Base-by-base conservation (phyloP, 768 basidiomycete species). In the Suillus sp. region DNA sequence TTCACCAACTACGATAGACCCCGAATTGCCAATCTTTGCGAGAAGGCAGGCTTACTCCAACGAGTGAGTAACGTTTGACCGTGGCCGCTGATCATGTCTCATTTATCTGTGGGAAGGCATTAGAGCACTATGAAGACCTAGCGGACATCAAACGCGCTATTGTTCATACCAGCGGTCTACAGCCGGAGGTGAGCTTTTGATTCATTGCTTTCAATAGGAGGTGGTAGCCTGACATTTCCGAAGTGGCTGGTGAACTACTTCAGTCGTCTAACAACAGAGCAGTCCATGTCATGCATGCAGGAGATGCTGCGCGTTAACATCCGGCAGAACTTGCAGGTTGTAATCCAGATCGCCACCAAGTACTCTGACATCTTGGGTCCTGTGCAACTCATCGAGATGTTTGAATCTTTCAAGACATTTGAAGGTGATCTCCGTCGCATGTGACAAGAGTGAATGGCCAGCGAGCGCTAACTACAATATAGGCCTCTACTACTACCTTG, bases 121-220 rank as follows among this genome's bases (percentile, higher is more conserved):
- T 99, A 32, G 97, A 99, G 74, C 96, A 97, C 71, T 99, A 99
- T 73, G 95, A 99, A 70, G 97, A 99, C 71, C 82, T 96, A 67
- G 89, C 90, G n/a, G 97, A 99, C 73, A 99, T 99, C 80, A 99
- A 99, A 80, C 93, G 97, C 32, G 96, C 93, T 42, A 88, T 99
- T 65, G 96, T 99, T 0, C 96, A 99, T 72, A 91, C 93, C 38
- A 87, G 86, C 58, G 85, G 88, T 45, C 87, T 98, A 62, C 88
- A 90, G 67, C 79, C 90, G 2, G 97, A 98, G 64, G 93, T 93
- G 74, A 56, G 87, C 78, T 14, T 18, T 43, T 30, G 4, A 38
- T 62, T 63, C 56, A 37, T 40, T 60, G 61, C 32, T 65, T 58
- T 35, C 22, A 18, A 57, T 27, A 57, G 56, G 56, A 57, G 56